A percentile compares a stretch with the other conserved stretches of the same genome.
These are phyloP conservation scores for Daedalea quercina DNA, from an alignment of 768 basidiomycete genomes.

Conservation along the genomic window DNA sequence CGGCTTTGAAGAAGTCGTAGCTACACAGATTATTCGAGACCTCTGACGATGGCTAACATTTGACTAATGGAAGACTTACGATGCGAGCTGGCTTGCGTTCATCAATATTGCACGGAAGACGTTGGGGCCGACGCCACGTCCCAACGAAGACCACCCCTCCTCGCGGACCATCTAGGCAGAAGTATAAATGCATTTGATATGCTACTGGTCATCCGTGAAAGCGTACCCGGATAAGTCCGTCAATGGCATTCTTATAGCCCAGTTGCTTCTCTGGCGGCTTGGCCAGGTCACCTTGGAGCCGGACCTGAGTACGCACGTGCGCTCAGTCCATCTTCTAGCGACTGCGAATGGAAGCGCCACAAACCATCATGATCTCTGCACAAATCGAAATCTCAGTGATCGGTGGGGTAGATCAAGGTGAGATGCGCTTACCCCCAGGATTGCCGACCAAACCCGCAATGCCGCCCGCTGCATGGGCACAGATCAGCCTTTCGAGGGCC, in stretches of 20 bases:
- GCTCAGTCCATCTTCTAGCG: not conserved
- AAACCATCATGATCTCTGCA: slow-evolving; percentile 24
- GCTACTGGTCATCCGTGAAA: slow-evolving; percentile 2
- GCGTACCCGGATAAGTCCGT: slow-evolving; percentile 79
- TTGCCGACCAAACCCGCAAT: slow-evolving; percentile 88
- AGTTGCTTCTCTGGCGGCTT: slow-evolving; percentile 84
- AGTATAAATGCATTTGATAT: slow-evolving; percentile 8
- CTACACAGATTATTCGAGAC: slow-evolving; percentile 30
- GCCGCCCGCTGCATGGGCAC: slow-evolving; percentile 52
- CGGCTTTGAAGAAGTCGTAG: slow-evolving; percentile 89
- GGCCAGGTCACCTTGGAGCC: slow-evolving; percentile 86
- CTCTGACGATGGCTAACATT: not conserved
- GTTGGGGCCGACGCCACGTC: slow-evolving; percentile 77
- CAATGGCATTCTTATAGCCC: slow-evolving; percentile 86
- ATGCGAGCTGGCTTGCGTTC: slow-evolving; percentile 90
- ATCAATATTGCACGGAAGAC: slow-evolving; percentile 81
- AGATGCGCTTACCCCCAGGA: slow-evolving; percentile 55
- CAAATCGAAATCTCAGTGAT: not conserved
- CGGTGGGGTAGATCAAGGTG: not conserved
- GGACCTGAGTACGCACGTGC: slow-evolving; percentile 38
- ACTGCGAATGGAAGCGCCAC: not conserved
- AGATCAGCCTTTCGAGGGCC: slow-evolving; percentile 1
- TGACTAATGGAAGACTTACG: slow-evolving; percentile 39
- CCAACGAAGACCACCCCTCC: slow-evolving; percentile 72
- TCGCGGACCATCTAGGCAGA: slow-evolving; percentile 71